These are phyloP conservation scores for Talaromyces piceae DNA, from an alignment of 2,329 filamentous ascomycete species.

Conservation along the genomic window DNA sequence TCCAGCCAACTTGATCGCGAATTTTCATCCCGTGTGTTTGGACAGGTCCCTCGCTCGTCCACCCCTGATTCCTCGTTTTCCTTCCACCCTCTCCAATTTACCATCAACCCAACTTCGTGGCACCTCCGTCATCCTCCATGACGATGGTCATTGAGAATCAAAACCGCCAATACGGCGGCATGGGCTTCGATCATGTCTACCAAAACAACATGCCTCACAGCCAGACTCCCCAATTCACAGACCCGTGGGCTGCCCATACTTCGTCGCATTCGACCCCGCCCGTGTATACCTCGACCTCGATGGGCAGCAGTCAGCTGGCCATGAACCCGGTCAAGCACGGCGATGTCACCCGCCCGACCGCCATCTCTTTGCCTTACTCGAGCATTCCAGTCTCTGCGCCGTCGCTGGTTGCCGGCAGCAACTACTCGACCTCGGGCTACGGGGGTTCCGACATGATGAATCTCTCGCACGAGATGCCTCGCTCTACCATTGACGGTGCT, in stretches of 20 bases:
- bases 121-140: constrained; percentile 52
- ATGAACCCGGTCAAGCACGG: constrained; percentile 54
- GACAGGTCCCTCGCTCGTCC: not conserved
- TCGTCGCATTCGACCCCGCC: constrained; percentile 57
- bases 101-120: not conserved
- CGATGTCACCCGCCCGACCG: constrained; percentile 49
- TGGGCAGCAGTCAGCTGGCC: constrained; percentile 53
- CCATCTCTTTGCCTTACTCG: constrained; percentile 62
- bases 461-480: constrained; percentile 68
- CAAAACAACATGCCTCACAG: constrained; percentile 56
- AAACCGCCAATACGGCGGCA: constrained; percentile 69
- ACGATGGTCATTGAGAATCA: constrained; percentile 92
- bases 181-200: constrained; percentile 72
- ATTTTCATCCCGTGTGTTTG: not conserved
- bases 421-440: constrained; percentile 53
- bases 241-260: constrained; percentile 69
- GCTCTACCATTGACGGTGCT: constrained; percentile 57
- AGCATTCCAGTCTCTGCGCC: constrained; percentile 66
- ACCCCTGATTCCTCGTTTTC: not conserved
- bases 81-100: not conserved
- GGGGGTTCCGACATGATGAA: constrained; percentile 60
- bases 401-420: constrained; percentile 62
- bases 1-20: not conserved
- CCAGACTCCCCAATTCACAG: constrained; percentile 71
- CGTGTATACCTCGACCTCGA: constrained; percentile 46